Base-by-base conservation (phyloP, 2,329 filamentous ascomycete genomes). In the Paracoccidioides brasiliensis region DNA sequence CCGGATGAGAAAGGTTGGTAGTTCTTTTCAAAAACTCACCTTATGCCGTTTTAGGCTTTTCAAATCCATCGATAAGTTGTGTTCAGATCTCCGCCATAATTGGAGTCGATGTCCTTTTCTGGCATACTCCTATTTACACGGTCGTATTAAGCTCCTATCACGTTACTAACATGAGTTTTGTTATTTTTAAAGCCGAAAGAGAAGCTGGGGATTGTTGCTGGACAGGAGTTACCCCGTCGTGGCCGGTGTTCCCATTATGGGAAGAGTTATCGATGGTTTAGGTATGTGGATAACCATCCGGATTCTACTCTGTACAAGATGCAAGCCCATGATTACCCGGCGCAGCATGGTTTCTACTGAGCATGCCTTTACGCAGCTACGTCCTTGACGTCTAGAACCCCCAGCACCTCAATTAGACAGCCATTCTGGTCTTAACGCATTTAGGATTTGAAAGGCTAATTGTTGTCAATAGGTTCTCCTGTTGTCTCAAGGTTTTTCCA, bases 211-310 rank as follows among this genome's bases (percentile, higher is more conserved):
- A 79, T 80, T 52, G 72, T 75, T 38, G 75, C 76, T 15, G 79
- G 78, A 10, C 74, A 78, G 57, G 76, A 80, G 61, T 69, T 81
- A 9, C 77, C 78, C 22, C 69, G 72, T 42, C 74, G 74, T 14
- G 79, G 79, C 32, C 73, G 77, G 41, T 81, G 79, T 61, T 64
- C 64, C 46, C 79, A 81, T 62, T 81, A 81, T 59, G 65, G 70
- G 35, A 80, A 80, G 64, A 76, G 73, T 56, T 77, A 78, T 60
- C 73, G 79, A 38, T 80, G 78, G 78, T 81, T 81, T 64, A 69
- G 75, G 74, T 77, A 63, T 55, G 64, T 65, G 4, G 9, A 48
- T 37, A 4, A 35, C 35, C n/a, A 22, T 49, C 10, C 54, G 12
- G 8, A 6, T 38, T 5, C 22, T 28, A n/a, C 2, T 4, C 46